phyloP scores from a whole-genome alignment of 257 asterid species.

The Jasminum sambac region DNA sequence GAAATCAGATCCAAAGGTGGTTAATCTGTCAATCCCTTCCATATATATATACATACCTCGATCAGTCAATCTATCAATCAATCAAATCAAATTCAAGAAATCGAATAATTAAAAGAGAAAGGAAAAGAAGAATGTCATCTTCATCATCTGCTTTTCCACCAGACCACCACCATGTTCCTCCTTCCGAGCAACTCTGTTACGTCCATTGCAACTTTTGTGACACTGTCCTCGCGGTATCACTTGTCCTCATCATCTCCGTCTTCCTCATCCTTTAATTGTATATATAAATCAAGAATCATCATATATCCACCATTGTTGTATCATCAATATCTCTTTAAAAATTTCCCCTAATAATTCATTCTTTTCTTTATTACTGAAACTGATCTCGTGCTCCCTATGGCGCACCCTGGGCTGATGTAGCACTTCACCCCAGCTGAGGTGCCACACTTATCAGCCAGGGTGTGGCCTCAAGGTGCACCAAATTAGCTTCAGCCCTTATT shows the following conservation, averaged over 20 bases:
- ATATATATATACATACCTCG: slow-evolving; percentile 36
- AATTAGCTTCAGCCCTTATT: no score
- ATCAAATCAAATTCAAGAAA: slow-evolving; percentile 66
- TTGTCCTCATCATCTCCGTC: background rate
- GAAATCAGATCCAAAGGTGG: slow-evolving; percentile 65
- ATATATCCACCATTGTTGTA: background rate
- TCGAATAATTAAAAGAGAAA: slow-evolving; percentile 1
- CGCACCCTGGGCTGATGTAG: no score
- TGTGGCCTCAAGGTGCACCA: no score
- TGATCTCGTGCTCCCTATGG: no score
- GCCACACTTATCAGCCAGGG: no score
- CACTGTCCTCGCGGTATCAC: slow-evolving; percentile 88
- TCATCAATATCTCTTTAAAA: background rate
- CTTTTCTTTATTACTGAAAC: background rate
- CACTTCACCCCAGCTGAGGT: no score
- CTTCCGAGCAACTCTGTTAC: slow-evolving; percentile 91
- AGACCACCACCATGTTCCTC: slow-evolving; percentile 64
- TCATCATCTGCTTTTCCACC: slow-evolving; percentile 69
- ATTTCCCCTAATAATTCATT: background rate
- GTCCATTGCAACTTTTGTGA: slow-evolving; percentile 89
- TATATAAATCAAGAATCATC: no score
- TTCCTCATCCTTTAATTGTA: background rate
- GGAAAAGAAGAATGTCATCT: slow-evolving; percentile 59
- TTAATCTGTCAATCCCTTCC: slow-evolving; percentile 45
- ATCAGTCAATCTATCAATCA: slow-evolving; percentile 81